Evolutionary conservation across 305 asterid species (phyloP).

Genomic region (Petunia hybrid): DNA sequence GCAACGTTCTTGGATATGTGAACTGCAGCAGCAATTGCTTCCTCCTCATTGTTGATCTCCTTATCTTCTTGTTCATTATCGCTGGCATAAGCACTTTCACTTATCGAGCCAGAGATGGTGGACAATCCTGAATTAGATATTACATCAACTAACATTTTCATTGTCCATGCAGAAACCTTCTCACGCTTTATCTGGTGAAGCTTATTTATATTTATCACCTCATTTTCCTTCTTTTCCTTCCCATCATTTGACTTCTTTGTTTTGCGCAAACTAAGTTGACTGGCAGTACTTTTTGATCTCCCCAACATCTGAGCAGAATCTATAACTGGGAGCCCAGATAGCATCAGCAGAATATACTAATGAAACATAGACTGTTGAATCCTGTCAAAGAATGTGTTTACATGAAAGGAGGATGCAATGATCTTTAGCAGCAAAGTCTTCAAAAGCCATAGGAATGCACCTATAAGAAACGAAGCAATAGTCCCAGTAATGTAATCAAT

Average conservation of each 20-base stretch:
- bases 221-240: slow-evolving; percentile 40
- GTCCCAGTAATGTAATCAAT: slow-evolving; percentile 69
- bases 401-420: slow-evolving; percentile 83
- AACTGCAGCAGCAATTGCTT: slow-evolving; percentile 85
- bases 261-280: slow-evolving; percentile 49
- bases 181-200: slow-evolving; percentile 77
- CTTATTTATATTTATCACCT: slow-evolving; percentile 61
- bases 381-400: slow-evolving; percentile 78
- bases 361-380: slow-evolving; percentile 77
- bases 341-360: slow-evolving; percentile 64
- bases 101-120: slow-evolving; percentile 63
- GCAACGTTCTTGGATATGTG: slow-evolving; percentile 75
- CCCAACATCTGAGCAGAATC: slow-evolving; percentile 53
- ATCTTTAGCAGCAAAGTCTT: slow-evolving; percentile 73
- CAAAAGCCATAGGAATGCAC: slow-evolving; percentile 68
- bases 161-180: slow-evolving; percentile 85
- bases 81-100: slow-evolving; percentile 50
- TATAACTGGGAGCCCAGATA: slow-evolving; percentile 78
- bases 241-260: slow-evolving; percentile 57
- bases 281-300: slow-evolving; percentile 46
- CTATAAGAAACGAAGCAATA: slow-evolving; percentile 60
- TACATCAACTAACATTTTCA: slow-evolving; percentile 75
- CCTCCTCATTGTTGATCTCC: slow-evolving; percentile 79
- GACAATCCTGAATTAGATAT: slow-evolving; percentile 73
- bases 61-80: slow-evolving; percentile 61